Evolutionary conservation across 2,329 filamentous ascomycete genomes (phyloP).

Genomic region (Pseudogymnoascus sp.): DNA sequence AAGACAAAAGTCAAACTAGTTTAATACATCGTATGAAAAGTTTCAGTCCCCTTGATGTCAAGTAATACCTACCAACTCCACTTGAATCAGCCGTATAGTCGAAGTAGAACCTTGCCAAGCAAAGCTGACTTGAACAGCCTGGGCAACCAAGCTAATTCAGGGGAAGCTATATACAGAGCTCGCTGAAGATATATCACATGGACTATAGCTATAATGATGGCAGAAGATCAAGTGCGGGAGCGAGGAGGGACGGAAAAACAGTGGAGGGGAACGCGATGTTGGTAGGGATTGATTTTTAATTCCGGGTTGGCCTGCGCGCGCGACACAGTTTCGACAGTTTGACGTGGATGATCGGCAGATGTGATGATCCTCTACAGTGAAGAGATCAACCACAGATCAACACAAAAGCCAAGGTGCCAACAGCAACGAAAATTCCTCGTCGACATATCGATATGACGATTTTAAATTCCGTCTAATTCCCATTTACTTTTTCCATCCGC

Average conservation of each 20-base stretch:
- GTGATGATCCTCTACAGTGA: not conserved
- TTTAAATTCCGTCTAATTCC: not conserved
- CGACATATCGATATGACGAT: not conserved
- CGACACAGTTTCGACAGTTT: not conserved
- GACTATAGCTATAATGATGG: not conserved
- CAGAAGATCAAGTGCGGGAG: no score
- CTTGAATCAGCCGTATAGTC: not conserved
- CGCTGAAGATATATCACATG: not conserved
- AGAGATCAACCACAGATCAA: not conserved
- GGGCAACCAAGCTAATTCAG: not conserved
- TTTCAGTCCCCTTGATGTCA: not conserved
- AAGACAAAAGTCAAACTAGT: not conserved
- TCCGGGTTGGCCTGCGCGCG: not conserved
- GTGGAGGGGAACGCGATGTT: not conserved
- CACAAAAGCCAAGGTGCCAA: not conserved
- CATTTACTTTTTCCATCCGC: not conserved
- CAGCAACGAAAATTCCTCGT: not conserved
- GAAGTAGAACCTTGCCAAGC: not conserved
- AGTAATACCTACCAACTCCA: not conserved
- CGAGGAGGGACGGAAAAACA: not conserved
- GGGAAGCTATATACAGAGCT: not conserved
- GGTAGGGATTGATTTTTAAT: not conserved
- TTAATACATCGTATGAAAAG: not conserved
- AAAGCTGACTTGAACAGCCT: not conserved
- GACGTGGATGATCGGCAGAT: not conserved